These are phyloP conservation scores for Solanum bulbocastanum DNA, from an alignment of 257 asterid genomes.

Conservation along the genomic window DNA sequence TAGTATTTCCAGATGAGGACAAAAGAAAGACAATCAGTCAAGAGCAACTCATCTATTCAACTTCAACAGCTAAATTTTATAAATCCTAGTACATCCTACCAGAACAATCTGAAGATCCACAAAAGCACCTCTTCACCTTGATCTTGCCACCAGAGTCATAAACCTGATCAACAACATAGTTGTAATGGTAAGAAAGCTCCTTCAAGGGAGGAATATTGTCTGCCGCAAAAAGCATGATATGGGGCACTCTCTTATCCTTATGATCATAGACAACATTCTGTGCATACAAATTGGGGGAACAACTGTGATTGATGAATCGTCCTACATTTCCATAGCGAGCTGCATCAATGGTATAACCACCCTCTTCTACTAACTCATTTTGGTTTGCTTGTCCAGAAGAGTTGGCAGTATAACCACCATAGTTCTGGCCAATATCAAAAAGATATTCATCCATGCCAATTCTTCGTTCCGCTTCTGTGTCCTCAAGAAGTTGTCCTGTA, in stretches of 20 bases:
- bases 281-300: conserved; percentile 75
- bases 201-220: conserved; percentile 71
- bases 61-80: neutral
- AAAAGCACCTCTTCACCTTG: conserved; percentile 57
- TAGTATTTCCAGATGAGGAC: neutral
- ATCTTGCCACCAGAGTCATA: conserved; percentile 56
- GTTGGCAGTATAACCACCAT: conserved; percentile 17
- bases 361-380: conserved; percentile 31
- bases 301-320: conserved; percentile 83
- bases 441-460: conserved; percentile 75
- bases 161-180: conserved; percentile 44
- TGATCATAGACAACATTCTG: conserved; percentile 74
- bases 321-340: conserved; percentile 59
- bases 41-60: neutral
- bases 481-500: conserved; percentile 78
- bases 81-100: conserved; percentile 64
- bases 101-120: conserved; percentile 59
- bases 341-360: conserved; percentile 71
- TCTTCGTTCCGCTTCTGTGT: conserved; percentile 71
- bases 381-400: conserved; percentile 16
- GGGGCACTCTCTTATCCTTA: conserved; percentile 61
- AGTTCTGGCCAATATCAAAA: conserved; percentile 73
- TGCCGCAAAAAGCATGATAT: conserved; percentile 76
- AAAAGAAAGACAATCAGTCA: neutral
- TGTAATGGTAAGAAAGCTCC: conserved; percentile 75